Evolutionary conservation across 768 basidiomycete genomes (phyloP).

Genomic region (Russula lepida): DNA sequence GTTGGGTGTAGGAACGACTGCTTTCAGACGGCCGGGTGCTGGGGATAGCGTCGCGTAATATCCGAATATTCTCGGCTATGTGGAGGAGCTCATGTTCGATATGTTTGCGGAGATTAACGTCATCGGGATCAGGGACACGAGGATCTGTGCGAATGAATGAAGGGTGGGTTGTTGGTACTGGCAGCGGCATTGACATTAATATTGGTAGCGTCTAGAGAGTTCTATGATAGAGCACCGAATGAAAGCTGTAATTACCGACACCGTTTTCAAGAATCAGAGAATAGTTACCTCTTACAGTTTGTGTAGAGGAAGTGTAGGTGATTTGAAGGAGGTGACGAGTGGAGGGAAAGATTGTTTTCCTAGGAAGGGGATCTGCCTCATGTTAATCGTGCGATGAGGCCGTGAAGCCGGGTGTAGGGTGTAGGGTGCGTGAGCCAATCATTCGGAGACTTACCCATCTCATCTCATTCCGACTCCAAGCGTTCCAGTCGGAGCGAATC

Average conservation of each 20-base stretch:
- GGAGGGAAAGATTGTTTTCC: no score
- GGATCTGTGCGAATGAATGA: conserved; percentile 4
- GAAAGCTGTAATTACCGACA: not conserved
- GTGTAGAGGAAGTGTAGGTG: not conserved
- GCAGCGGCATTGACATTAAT: no score
- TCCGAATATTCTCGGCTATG: conserved; percentile 10
- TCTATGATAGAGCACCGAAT: no score
- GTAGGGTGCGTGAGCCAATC: no score
- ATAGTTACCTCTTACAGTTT: not conserved
- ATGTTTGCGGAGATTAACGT: conserved; percentile 9
- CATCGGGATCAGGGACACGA: conserved; percentile 13
- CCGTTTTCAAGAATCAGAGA: not conserved
- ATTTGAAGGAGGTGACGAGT: not conserved
- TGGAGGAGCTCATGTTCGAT: conserved; percentile 7
- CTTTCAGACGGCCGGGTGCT: not conserved
- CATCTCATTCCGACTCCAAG: no score
- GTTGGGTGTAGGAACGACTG: not conserved
- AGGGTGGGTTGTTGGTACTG: conserved; percentile 1
- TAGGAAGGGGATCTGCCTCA: no score
- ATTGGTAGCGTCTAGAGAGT: conserved; percentile 11
- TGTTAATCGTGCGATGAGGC: no score
- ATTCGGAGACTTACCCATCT: no score
- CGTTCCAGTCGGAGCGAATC: no score
- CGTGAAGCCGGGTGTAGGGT: no score
- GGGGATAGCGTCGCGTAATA: conserved; percentile 4